Evolutionary conservation across 2,329 filamentous ascomycete genomes (phyloP), one percentile per base, ranked within the genome.

Genomic region (Westerdykella sp.): DNA sequence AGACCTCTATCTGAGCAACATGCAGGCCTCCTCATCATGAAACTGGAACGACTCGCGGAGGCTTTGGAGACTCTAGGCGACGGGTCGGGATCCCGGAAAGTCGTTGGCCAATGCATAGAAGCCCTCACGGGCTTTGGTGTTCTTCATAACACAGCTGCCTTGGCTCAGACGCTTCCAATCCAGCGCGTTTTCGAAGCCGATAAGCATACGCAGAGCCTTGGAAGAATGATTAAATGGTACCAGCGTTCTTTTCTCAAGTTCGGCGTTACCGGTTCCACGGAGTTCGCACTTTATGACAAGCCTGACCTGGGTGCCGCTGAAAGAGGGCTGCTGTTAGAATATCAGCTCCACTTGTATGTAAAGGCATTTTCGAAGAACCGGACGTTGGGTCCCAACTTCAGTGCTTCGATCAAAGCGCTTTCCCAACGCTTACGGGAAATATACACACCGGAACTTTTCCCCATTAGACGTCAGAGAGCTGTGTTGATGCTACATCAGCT

Each of bases 41-140:
- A 87, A 57, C 69, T 86, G 32, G 84, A 87, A 57, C 72, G 79
- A 10, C 74, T 85, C 52, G 83, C 78, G 2, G 80, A 85, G 32
- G 56, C 81, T 1, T 80, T 77, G 51, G 78, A 75, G 50, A 63
- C 69, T 1, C 64, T 70, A 12, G 77, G 77, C 4, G 72, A 77
- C 37, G 66, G 68, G 14, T 74, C 78, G 2, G 78, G 84, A 47
- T 77, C 83, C 0, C 71, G 79, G 10, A 71, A 75, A 25, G 76
- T 79, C 1, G 72, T 85, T 6, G 69, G 74, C 39, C 73, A 77
- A 13, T 77, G 87, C n/a, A 76, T 83, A 43, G 74, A 77, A 13
- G 75, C 75, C 41, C 72, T 84, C 54, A 71, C 85, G 5, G 74
- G 78, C 21, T 73, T 78, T 32, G 80, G 79, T 2, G 70, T 75